These are phyloP conservation scores for Tylopilus vinaceipallidus DNA, from an alignment of 768 basidiomycete species.

Conservation along the genomic window DNA sequence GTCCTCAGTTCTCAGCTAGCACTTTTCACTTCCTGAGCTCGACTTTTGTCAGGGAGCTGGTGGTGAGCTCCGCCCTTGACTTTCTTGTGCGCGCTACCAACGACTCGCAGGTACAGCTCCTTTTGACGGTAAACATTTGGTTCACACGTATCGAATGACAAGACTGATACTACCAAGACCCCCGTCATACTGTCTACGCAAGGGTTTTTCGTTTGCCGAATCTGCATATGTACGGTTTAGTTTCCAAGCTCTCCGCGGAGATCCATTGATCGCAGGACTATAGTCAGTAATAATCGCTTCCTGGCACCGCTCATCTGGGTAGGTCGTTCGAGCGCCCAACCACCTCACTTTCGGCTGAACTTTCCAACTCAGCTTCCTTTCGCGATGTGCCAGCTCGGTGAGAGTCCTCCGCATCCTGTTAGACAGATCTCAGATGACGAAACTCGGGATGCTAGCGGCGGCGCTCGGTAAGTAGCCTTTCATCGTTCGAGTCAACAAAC, in stretches of 20 bases:
- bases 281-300: conserved; percentile 1
- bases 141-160: background rate
- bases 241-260: background rate
- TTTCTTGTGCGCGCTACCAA: background rate
- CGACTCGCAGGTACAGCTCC: background rate
- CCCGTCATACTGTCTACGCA: conserved; percentile 1
- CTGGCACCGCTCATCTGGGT: conserved; percentile 6
- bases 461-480: background rate
- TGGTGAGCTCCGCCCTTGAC: background rate
- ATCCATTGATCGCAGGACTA: background rate
- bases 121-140: conserved; percentile 1
- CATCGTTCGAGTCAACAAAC: background rate
- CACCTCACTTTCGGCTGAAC: background rate
- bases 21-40: background rate
- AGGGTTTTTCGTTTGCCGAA: conserved; percentile 8
- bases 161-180: background rate
- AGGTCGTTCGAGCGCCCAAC: background rate
- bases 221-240: conserved; percentile 2
- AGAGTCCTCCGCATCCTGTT: background rate
- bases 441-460: background rate
- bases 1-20: background rate
- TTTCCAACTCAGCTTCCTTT: background rate
- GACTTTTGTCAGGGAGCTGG: conserved; percentile 1
- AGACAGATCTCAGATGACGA: background rate
- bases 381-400: background rate